Percentiles rank a stretch among this genome's conserved stretches.
These are phyloP conservation scores for Entomortierella lignicola DNA, from an alignment of 192 early-diverging fungal genomes.

Conservation along the genomic window DNA sequence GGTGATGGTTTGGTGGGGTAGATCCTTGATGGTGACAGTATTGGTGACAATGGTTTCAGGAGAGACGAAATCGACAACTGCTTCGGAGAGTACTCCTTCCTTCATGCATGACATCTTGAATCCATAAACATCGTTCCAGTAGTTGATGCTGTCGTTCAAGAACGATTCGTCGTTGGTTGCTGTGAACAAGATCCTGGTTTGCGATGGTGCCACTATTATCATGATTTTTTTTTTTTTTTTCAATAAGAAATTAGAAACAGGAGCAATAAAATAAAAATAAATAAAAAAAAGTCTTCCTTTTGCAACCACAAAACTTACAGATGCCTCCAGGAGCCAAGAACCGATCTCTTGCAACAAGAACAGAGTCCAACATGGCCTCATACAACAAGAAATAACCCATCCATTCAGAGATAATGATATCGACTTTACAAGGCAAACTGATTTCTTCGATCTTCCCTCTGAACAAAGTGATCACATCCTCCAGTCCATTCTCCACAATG, in stretches of 20 bases:
- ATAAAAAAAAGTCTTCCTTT: slow-evolving; percentile 63
- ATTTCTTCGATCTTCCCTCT: slow-evolving; percentile 99
- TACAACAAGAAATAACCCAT: slow-evolving; percentile 99
- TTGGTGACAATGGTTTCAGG: slow-evolving; percentile 85
- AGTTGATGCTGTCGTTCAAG: slow-evolving; percentile 76
- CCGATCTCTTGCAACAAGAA: slow-evolving; percentile 94
- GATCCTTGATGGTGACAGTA: slow-evolving; percentile 75
- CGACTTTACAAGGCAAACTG: slow-evolving; percentile 92
- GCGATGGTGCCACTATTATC: slow-evolving; percentile 54
- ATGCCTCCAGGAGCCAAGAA: slow-evolving; percentile 86
- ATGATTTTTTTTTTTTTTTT: too few species aligned
- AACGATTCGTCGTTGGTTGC: slow-evolving; percentile 94
- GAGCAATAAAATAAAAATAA: not conserved
- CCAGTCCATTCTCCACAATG: slow-evolving; percentile 93
- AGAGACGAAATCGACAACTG: slow-evolving; percentile 96
- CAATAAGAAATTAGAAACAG: not conserved
- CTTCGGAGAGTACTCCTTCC: slow-evolving; percentile 85
- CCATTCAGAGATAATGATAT: slow-evolving; percentile 99
- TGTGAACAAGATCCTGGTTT: slow-evolving; percentile 66
- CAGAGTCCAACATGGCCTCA: slow-evolving; percentile 99
- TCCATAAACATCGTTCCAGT: slow-evolving; percentile 56
- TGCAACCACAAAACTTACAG: slow-evolving; percentile 81
- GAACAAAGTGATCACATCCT: slow-evolving; percentile 87
- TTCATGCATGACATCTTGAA: slow-evolving; percentile 98
- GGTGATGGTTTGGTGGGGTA: slow-evolving; percentile 87